Base-by-base conservation (phyloP, 768 basidiomycete species). In the Rhizopogon rudus region DNA sequence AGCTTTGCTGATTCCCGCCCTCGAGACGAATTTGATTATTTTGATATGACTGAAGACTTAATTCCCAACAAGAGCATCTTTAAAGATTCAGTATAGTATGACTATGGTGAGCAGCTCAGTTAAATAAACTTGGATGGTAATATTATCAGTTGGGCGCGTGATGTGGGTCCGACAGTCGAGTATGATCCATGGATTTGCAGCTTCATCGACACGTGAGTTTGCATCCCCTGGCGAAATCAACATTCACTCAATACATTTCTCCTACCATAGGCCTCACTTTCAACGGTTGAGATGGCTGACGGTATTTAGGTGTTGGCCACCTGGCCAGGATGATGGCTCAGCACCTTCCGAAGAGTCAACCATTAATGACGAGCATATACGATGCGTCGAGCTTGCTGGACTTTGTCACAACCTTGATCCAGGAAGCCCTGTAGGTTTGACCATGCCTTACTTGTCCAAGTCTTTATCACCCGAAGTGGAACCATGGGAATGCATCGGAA, bases 351-450 rank as follows among this genome's bases (percentile, higher is more conserved):
- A 63, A 71, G 13, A 74, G 67, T 6, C 91, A 93, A 57, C 82
- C 81, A 90, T 93, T 54, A 84, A 83, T 0, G 77, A 84, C 43
- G 78, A 88, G 17, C 89, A 93, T 56, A 74, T 92, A 29, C 75
- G 77, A 49, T 93, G 91, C 56, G 84, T 93, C 16, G 85, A 88
- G 55, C 73, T 93, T 25, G 91, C 91, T 0, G 91, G 88, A 0
- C 73, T 92, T 3, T 91, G 90, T 54, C 91, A 93, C 61, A 90
- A 93, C 67, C 80, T 93, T 3, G 91, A n/a, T n/a, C n/a, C n/a
- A n/a, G n/a, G n/a, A n/a, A n/a, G n/a, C n/a, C n/a, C n/a, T 82
- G 89, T 90, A 63, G 61, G 81, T 76, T n/a, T 20, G 2, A 6
- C 22, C 17, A 3, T 14, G 1, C 13, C 37, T 33, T 48, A 43